Evolutionary conservation across 805 yeast species (phyloP), one percentile per base, ranked within the genome.

Genomic region (Yarrowia bubula): DNA sequence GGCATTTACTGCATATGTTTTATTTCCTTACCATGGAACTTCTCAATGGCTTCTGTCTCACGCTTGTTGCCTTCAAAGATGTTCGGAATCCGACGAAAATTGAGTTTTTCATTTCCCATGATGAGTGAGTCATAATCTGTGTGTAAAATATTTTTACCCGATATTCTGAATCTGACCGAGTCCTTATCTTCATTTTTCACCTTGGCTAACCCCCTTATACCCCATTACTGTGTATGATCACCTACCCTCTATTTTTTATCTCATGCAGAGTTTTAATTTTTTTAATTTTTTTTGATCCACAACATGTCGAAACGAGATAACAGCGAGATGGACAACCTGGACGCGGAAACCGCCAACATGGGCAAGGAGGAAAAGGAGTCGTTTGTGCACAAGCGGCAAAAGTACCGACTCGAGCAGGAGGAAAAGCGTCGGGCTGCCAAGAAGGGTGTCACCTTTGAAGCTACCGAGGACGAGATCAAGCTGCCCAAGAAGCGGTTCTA

Each of bases 401-500:
- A 67, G 31, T 78, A 78, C 67, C 72, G 80, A 48, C 70, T 68
- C 41, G 76, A 83, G 70, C 85, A 84, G 72, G 83, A 83, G 68
- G 80, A 78, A 13, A 77, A 76, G 64, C 77, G 87, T 64, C 77
- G 78, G 67, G 80, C 77, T 64, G 71, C 81, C 62, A 83, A 82
- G 68, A 79, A 79, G 69, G 85, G 79, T 7, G 76, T 76, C 55
- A 79, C 82, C 58, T 81, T 77, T 42, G 71, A 69, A 5, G 68
- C 74, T 18, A 68, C 66, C 15, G 68, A 69, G 10, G 70, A 62
- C 9, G 71, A 72, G 8, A 75, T 78, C 31, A 86, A 86, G 66
- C 78, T 92, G 60, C 98, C 97, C 60, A 83, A 86, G 72, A 79
- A 95, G 75, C 83, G 95, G 71, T 95, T 83, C 74, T 95, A 95